Evolutionary conservation across 108 stramenopile genomes (phyloP), one percentile per base, ranked within the genome.

Genomic region (Nannochloropsis gaditana): DNA sequence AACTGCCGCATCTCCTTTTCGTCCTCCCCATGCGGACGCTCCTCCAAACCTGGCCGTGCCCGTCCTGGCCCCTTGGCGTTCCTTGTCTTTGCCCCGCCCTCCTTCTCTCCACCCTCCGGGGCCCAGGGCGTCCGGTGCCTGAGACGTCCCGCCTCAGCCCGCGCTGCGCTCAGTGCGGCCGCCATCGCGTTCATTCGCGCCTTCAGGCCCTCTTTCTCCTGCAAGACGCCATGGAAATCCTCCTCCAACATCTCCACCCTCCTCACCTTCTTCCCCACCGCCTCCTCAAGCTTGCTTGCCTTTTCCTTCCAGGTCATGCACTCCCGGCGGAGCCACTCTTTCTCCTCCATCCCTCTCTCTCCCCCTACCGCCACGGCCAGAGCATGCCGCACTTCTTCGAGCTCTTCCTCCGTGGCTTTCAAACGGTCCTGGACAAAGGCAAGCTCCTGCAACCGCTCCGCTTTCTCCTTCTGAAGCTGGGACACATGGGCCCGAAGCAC

Each of bases 261-360:
- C 59, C 6, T n/a, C 3, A n/a, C 8, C 6, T 73, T 73, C 59
- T n/a, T 15, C 59, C 59, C 59, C 6, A 73, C 5, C 59, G 15
- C 59, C 59, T 73, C 59, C 59, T 73, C 19, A 1, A 73, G 59
- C 6, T 73, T 73, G 19, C n/a, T n/a, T 6, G n/a, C 6, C 6
- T 73, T 73, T 6, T n/a, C 59, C 59, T 73, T 73, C 59, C 59
- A 73, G 19, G 15, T 73, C 59, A 15, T n/a, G 6, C 59, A 73
- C 6, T 73, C 59, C 59, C n/a, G 15, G 2, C 59, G 15, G 19
- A 73, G 6, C 15, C 59, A n/a, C 59, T 73, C 59, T n/a, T 73
- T 73, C 59, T 73, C 59, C 59, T 15, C 59, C 59, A n/a, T n/a
- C 59, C 59, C 59, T n/a, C n/a, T 73, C 59, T 73, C 59, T n/a